Base-by-base conservation (phyloP, 306 rosid species). In the Cercis canadensis region DNA sequence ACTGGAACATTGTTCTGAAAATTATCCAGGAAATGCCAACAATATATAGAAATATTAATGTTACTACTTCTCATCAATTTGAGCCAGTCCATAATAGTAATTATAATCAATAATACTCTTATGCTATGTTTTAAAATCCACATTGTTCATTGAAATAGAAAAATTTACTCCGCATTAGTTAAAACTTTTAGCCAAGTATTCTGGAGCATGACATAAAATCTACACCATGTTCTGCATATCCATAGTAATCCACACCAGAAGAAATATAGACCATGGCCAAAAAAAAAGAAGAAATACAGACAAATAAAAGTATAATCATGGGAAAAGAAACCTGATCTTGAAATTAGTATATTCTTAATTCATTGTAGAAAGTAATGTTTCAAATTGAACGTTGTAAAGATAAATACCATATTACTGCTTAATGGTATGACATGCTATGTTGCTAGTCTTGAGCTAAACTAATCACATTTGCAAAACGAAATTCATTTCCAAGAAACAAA, bases 1-100 rank as follows among this genome's bases (percentile, higher is more conserved):
- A 94, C 97, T 21, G 95, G 92, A 84, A 94, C 77, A 57, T 89
- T 80, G 86, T 91, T 94, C 99, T 94, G 89, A 64, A 78, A 77
- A 63, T 70, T 2, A 75, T 11, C 37, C 56, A 69, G 54, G 18
- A 64, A 53, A 24, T 8, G 40, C 58, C 24, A 82, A 45, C 12
- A 33, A 14, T 54, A 64, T 18, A n/a, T 34, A 34, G 44, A 41
- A 46, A 47, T n/a, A 43, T 7, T 40, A 12, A 16, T 19, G 29
- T 36, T 57, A 18, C 10, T 46, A 45, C 49, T 43, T 41, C 46
- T 9, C 2, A 11, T 7, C 9, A 6, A 2, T 41, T 41, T 6
- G 13, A 9, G 46, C 11, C 2, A 17, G 7, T 13, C n/a, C 54
- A 6, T 67, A 57, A n/a, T n/a, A n/a, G n/a, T n/a, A n/a, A n/a